These are phyloP conservation scores for Candida quercuum DNA, from an alignment of 805 yeast species.

Conservation along the genomic window DNA sequence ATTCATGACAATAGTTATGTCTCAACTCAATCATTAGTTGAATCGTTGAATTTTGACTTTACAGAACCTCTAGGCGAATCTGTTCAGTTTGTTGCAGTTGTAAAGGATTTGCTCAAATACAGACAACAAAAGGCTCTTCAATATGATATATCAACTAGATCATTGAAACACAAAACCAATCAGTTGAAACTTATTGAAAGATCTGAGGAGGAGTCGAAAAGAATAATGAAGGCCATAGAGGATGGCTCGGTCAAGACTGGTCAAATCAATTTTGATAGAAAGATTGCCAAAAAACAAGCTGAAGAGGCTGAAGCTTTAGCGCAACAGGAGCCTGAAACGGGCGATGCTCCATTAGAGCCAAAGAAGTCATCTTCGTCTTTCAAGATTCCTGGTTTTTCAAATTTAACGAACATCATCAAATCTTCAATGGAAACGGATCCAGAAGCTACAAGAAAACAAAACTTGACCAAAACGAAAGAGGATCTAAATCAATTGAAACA, in stretches of 20 bases:
- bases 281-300: constrained; percentile 14
- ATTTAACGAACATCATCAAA: constrained; percentile 46
- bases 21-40: constrained; percentile 42
- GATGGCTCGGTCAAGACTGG: constrained; percentile 21
- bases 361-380: constrained; percentile 31
- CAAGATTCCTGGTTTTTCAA: constrained; percentile 49
- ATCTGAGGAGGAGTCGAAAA: constrained; percentile 39
- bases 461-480: constrained; percentile 36
- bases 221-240: constrained; percentile 29
- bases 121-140: constrained; percentile 46
- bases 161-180: constrained; percentile 28
- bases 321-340: constrained; percentile 1
- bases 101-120: constrained; percentile 49
- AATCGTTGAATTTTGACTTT: constrained; percentile 51
- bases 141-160: constrained; percentile 36
- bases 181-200: constrained; percentile 33
- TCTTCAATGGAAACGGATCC: constrained; percentile 67
- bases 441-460: constrained; percentile 53
- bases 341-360: constrained; percentile 18
- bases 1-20: constrained; percentile 70
- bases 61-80: constrained; percentile 67
- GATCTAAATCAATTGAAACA: constrained; percentile 43
- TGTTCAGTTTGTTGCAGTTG: constrained; percentile 58
- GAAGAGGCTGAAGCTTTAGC: constrained; percentile 2
- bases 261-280: constrained; percentile 25